Base-by-base conservation (phyloP, 2,329 filamentous ascomycete species). In the Phaeomoniella chlamydospora region DNA sequence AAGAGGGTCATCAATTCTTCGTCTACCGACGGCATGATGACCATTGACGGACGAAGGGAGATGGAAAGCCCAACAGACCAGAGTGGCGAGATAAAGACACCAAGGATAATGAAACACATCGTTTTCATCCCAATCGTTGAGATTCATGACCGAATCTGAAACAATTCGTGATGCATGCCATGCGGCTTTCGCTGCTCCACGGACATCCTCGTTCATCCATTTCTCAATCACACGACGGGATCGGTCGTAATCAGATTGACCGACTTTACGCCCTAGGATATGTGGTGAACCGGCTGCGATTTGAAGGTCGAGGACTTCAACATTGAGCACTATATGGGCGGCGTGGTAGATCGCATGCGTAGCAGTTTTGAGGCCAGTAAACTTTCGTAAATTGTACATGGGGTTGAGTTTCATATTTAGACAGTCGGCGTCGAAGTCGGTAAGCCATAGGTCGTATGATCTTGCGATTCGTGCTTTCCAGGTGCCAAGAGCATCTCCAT, bases 101-200 rank as follows among this genome's bases (percentile, higher is more conserved):
- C 73, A 77, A 0, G 72, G 69, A 13, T 74, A 70, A 45, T 77
- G 72, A 46, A 76, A 76, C 0, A 70, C 53, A 31, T 69, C 65
- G 30, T 64, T 64, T 2, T 65, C 60, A 14, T 70, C 67, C 39
- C 63, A 66, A 22, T 69, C 62, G 10, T 67, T 58, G 2, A 74
- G 52, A 16, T 62, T 60, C 19, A 60, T 52, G 5, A 67, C 58
- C 0, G 67, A 65, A 16, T 70, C 65, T 10, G 61, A 57, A 1
- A 77, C 50, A 10, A 77, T 54, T 2, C 52, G 53, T 0, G 72
- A 68, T 0, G 72, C 70, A 43, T 77, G 72, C 51, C 65, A 69
- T 0, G 64, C 58, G 1, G 69, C 63, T 37, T 57, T 57, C 2
- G 59, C 51, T 0, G 68, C 67, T 4, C 41, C 30, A 2, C 19